Evolutionary conservation across 371 early-diverging fungal genomes (phyloP).

Genomic region (Apophysomyces trapeziformis): DNA sequence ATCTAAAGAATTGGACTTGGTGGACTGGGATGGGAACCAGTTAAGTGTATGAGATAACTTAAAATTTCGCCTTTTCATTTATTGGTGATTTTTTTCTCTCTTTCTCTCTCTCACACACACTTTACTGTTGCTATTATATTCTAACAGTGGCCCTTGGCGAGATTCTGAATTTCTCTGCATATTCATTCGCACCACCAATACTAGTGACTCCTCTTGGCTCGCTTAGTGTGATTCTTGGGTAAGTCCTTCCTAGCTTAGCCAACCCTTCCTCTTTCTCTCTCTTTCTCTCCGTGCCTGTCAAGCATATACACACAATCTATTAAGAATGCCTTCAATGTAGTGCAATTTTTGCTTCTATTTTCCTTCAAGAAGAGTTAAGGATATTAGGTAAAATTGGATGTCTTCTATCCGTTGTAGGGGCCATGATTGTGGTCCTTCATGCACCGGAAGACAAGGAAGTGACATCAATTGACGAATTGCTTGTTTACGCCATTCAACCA

Average conservation of each 20-base stretch:
- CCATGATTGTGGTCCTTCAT: slow-evolving; percentile 86
- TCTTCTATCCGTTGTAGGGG: slow-evolving; percentile 87
- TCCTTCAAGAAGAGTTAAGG: slow-evolving; percentile 81
- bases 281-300: too few relatives aligned
- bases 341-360: slow-evolving; percentile 40
- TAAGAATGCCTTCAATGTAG: slow-evolving; percentile 18
- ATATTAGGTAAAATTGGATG: slow-evolving; percentile 86
- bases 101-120: too few relatives aligned
- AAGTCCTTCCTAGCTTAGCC: slow-evolving; percentile 13
- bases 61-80: not conserved
- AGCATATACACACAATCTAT: too few relatives aligned
- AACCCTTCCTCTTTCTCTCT: too few relatives aligned
- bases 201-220: slow-evolving; percentile 92
- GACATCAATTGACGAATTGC: slow-evolving; percentile 66
- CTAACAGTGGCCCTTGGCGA: slow-evolving; percentile 84
- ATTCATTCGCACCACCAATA: slow-evolving; percentile 92
- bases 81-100: not conserved
- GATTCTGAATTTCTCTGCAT: slow-evolving; percentile 90
- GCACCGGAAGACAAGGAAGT: slow-evolving; percentile 85
- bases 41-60: slow-evolving; percentile 30
- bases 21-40: slow-evolving; percentile 92
- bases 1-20: slow-evolving; percentile 85
- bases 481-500: slow-evolving; percentile 73
- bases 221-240: slow-evolving; percentile 85
- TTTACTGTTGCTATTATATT: not conserved